phyloP scores from a whole-genome alignment of 352 stramenopile genomes.

The Phytophthora sansomeana region DNA sequence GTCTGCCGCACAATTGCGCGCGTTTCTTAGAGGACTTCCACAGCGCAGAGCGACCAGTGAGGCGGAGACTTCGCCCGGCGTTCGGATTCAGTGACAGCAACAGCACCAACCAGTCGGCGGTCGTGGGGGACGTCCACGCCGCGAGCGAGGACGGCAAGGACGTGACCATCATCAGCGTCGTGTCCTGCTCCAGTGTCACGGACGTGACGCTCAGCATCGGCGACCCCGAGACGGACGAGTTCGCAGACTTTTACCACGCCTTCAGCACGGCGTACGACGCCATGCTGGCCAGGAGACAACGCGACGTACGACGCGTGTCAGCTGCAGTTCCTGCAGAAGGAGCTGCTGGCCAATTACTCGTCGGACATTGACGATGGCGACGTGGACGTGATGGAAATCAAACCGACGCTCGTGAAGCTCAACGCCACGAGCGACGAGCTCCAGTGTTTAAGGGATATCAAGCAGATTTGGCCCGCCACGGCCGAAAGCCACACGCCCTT shows the following conservation, averaged over 20 bases:
- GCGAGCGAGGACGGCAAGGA: conserved; percentile 49
- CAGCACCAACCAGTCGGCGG: conserved; percentile 10
- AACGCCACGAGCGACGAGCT: conserved; percentile 46
- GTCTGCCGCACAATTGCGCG: conserved; percentile 37
- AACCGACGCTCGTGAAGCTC: conserved; percentile 68
- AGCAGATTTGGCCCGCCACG: conserved; percentile 49
- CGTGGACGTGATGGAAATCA: conserved; percentile 38
- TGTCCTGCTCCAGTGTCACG: conserved; percentile 48
- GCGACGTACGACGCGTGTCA: conserved; percentile 69
- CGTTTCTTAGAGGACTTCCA: conserved; percentile 25
- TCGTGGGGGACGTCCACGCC: conserved; percentile 43
- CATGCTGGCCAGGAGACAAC: conserved; percentile 60
- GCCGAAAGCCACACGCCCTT: conserved; percentile 73
- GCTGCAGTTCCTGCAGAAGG: conserved; percentile 72
- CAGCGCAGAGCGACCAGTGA: not conserved
- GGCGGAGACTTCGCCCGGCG: conserved; percentile 29
- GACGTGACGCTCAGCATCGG: conserved; percentile 60
- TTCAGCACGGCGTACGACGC: conserved; percentile 72
- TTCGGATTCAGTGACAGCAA: conserved; percentile 39
- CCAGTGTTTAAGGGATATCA: conserved; percentile 52
- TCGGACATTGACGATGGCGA: conserved; percentile 22
- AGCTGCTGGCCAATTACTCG: conserved; percentile 55
- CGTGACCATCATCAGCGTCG: conserved; percentile 63
- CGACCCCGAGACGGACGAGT: conserved; percentile 51
- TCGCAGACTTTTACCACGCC: conserved; percentile 60